Evolutionary conservation across 2,329 filamentous ascomycete species (phyloP).

Genomic region (Ascochyta viciae-villosae): DNA sequence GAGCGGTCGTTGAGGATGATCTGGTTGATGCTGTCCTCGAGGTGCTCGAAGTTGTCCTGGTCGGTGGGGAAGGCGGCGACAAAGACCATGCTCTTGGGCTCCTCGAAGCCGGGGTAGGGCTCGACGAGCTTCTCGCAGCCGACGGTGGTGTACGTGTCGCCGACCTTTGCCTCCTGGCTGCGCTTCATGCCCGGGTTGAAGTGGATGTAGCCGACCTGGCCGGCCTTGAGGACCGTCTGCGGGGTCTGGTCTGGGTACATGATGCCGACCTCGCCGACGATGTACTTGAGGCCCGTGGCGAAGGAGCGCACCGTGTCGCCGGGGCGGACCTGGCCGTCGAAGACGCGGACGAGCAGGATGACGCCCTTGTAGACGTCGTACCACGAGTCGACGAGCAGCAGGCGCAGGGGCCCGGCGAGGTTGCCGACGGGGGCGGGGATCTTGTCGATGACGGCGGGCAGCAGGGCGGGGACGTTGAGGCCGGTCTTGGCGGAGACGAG

Average conservation of each 20-base stretch:
- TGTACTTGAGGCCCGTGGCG: conserved; percentile 87
- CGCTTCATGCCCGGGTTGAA: conserved; percentile 99
- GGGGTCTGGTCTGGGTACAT: conserved; percentile 90
- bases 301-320: conserved; percentile 89
- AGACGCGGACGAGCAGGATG: conserved; percentile 86
- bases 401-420: conserved; percentile 72
- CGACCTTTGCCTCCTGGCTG: conserved; percentile 93
- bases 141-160: conserved; percentile 89
- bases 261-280: conserved; percentile 94
- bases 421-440: conserved; percentile 84
- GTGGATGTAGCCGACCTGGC: conserved; percentile 94
- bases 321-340: conserved; percentile 82
- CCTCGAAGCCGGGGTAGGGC: conserved; percentile 89
- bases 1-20: conserved; percentile 94
- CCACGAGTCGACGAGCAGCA: conserved; percentile 96
- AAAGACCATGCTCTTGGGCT: conserved; percentile 98
- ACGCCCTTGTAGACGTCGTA: conserved; percentile 97
- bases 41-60: conserved; percentile 81
- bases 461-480: conserved; percentile 79
- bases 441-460: conserved; percentile 84
- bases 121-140: conserved; percentile 78
- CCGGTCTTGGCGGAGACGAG: conserved; percentile 94
- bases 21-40: conserved; percentile 94
- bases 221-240: conserved; percentile 80
- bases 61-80: conserved; percentile 96